Base-by-base conservation (phyloP, 2,329 filamentous ascomycete species). In the Orbilia blumenaviensis region DNA sequence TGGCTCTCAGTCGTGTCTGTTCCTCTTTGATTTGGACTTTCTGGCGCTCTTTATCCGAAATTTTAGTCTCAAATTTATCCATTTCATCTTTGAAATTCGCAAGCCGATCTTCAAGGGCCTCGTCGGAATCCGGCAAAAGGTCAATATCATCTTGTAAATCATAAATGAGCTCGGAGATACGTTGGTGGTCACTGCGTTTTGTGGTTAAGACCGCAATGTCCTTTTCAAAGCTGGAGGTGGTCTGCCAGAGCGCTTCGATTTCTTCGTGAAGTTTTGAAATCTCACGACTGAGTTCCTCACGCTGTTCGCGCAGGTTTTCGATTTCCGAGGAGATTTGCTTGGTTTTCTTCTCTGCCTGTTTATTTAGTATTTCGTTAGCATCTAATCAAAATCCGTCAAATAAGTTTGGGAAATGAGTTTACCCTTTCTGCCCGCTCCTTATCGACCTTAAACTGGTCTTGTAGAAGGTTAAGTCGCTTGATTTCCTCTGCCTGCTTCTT, bases 401-500 rank as follows among this genome's bases (percentile, higher is more conserved):
- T n/a, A n/a, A 12, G 7, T 23, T 23, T 56, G 29, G 10, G 41
- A 1, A 18, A 14, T 18, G 44, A n/a, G n/a, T n/a, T n/a, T 74
- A 48, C 87, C 77, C 89, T 88, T 64, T 93, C 91, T 6, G 91
- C 94, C 73, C 90, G 91, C 73, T 95, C 92, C 81, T 97, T 98
- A 82, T 95, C 91, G 52, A 88, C 85, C 82, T 95, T 95, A 78
- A 91, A 89, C 78, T 93, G 88, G 42, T 89, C 86, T 81, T 97
- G 92, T 73, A 91, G 87, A 46, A 91, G 88, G 80, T 92, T 92
- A 69, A 91, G 87, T 76, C 90, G 88, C 14, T 85, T 87, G 8
- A 98, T 86, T 77, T 94, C 88, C 78, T 91, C 89, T 36, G 90
- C 91, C 78, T 96, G 90, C 78, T 90, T 91, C 84, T 98, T 99